Evolutionary conservation across 2,329 filamentous ascomycete species (phyloP).

Genomic region (Trichoderma afroharzianum): DNA sequence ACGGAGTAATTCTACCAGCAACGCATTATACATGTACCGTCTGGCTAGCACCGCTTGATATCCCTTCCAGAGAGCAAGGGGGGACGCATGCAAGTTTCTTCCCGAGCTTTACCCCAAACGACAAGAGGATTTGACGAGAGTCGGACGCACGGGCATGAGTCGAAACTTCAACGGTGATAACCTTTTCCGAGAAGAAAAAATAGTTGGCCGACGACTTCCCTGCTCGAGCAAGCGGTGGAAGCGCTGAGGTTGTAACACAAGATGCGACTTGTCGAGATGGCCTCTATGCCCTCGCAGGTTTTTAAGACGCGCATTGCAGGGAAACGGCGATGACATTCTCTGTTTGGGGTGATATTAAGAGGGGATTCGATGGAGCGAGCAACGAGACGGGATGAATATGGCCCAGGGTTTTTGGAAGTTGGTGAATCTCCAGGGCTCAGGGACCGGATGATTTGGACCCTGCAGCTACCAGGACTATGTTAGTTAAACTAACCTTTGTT

Average conservation of each 20-base stretch:
- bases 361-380: background rate
- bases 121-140: background rate
- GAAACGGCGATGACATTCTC: background rate
- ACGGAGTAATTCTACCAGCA: background rate
- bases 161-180: background rate
- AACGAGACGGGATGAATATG: background rate
- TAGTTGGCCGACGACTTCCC: background rate
- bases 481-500: background rate
- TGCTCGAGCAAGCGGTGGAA: background rate
- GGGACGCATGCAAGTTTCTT: background rate
- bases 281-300: background rate
- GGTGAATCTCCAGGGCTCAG: background rate
- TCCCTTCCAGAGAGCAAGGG: background rate
- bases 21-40: background rate
- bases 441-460: background rate
- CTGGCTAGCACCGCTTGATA: background rate
- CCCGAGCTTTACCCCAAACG: background rate
- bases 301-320: background rate
- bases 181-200: background rate
- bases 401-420: background rate
- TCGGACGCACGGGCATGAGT: background rate
- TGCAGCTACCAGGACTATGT: background rate
- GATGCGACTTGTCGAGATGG: background rate
- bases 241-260: background rate
- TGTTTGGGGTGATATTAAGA: background rate